phyloP scores from a whole-genome alignment of 495 filamentous ascomycete species.

The Clohesyomyces aquaticus region DNA sequence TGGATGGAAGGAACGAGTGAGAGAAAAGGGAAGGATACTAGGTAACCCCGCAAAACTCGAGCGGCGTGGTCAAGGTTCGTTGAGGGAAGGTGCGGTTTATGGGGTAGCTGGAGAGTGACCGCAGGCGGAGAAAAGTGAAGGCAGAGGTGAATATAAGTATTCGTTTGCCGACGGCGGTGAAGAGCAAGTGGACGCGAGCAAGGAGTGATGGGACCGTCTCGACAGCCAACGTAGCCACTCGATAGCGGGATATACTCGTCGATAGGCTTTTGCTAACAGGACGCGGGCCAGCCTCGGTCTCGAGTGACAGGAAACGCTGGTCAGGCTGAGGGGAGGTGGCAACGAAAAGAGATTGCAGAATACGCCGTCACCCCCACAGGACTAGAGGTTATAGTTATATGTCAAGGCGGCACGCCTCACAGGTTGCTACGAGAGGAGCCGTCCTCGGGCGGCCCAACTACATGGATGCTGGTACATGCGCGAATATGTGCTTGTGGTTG shows the following conservation, averaged over 20 bases:
- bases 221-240: background rate
- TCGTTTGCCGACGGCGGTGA: background rate
- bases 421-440: background rate
- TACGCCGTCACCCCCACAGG: background rate
- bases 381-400: background rate
- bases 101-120: background rate
- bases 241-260: background rate
- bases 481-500: too few relatives aligned
- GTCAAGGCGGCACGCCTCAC: background rate
- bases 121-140: background rate
- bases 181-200: background rate
- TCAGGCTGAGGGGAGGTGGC: background rate
- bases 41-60: background rate
- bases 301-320: background rate
- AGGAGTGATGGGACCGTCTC: background rate
- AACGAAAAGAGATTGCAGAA: background rate
- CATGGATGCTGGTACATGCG: too few relatives aligned
- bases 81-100: background rate
- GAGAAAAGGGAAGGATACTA: background rate
- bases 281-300: background rate
- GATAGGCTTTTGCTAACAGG: background rate
- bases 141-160: background rate
- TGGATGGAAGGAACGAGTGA: constrained; percentile 5
- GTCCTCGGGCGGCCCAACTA: background rate
- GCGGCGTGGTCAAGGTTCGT: background rate